Evolutionary conservation across 169 alveolate genomes (phyloP), one percentile per base, ranked within the genome.

Genomic region (Plasmodium yoelii): DNA sequence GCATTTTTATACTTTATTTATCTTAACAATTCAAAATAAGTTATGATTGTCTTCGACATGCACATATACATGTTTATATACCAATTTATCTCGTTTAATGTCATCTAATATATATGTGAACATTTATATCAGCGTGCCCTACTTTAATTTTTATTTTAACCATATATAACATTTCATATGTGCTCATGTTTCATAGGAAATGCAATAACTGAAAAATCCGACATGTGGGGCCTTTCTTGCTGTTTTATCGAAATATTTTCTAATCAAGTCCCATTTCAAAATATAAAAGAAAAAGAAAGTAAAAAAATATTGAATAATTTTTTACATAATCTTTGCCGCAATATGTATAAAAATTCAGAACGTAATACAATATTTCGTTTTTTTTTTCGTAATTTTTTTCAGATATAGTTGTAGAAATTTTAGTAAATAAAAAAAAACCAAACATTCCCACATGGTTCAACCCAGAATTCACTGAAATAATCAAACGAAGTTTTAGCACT

Each of bases 141-240:
- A 51, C 59, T 57, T 18, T 57, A 15, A 19, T 57, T 57, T 57
- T 0, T 57, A 9, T 63, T 13, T 63, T 10, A 63, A 63, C 28
- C 60, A 12, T 51, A 51, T 51, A 51, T 51, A 3, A 34, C 5
- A 0, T 63, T 19, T 24, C 12, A 9, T 22, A 39, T 61, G 22
- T 61, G 49, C 22, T 5, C 49, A 61, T 61, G 7, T 9, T 26
- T 61, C 22, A 26, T 26, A 73, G 87, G n/a, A 22, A 73, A 73
- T 24, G 44, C 89, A 60, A 93, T 94, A 71, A 91, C 90, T 53
- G 95, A 94, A 73, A 94, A 94, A 47, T 90, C 94, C 5, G 97
- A 94, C 63, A 74, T 93, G 15, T 94, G 97, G 97, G 95, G 95
- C 10, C 72, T 93, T 55, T 96, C 94, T 28, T 94, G 97, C 86